Evolutionary conservation across 1,284 basidiomycete genomes (phyloP), one percentile per base, ranked within the genome.

Genomic region (Trametes polyzona): DNA sequence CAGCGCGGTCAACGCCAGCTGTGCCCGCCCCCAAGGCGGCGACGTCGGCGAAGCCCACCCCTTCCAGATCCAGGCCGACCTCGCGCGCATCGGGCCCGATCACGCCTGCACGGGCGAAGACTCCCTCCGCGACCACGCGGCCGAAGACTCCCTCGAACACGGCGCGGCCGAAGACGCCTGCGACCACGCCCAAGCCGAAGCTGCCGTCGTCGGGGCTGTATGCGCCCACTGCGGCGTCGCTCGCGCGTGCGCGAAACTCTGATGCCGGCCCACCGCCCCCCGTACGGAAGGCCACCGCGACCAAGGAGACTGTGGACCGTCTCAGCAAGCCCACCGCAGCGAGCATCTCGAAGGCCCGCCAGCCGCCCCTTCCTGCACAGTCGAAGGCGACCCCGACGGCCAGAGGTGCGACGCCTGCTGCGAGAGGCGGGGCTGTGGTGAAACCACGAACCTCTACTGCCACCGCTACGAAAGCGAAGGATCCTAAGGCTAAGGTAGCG

Each of bases 271-370:
- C 75, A 7, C 76, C 83, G 0, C 74, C 76, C 0, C 79, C 84
- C 1, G 69, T 72, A 24, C 84, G 79, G 74, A 88, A 86, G 71
- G 46, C 62, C 7, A 66, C 73, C 14, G 74, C 78, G 2, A 58
- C 81, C 44, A 79, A 79, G 59, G 78, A 75, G 48, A 77, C 74
- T 24, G 73, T 77, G 3, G 86, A 88, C 55, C 77, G 88, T 42
- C 73, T 92, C 41, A 87, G 82, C 71, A 90, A 90, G 69, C 90
- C 88, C 11, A 91, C 89, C 0, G 87, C 89, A 12, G 84, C 90
- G 37, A 88, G 87, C 14, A 71, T 88, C 57, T 83, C 83, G 26
- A 85, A 82, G 64, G 76, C 74, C 24, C 69, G 76, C 19, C 61
- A 67, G 6, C 65, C 71, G 23, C 57, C 71, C 8, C 19, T 55